phyloP scores from a whole-genome alignment of 176 grass and related monocot genomes.

The Aegilops bicornis region DNA sequence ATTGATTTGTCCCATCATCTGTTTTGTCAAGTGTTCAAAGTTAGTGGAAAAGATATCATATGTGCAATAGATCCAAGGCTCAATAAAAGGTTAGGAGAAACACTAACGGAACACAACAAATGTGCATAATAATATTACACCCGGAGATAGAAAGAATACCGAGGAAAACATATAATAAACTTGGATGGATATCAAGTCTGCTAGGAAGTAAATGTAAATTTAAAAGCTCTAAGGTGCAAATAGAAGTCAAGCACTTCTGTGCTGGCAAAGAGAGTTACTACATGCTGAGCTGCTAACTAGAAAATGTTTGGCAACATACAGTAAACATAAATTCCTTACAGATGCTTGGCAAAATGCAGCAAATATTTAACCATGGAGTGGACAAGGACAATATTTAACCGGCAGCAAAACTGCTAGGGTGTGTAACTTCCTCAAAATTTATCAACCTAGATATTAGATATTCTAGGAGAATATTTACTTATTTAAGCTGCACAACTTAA shows the following conservation, averaged over 20 bases:
- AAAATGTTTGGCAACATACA: not conserved
- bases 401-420: not conserved
- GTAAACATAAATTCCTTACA: not conserved
- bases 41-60: not conserved
- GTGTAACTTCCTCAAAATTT: not conserved
- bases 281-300: not conserved
- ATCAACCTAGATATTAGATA: not conserved
- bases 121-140: not conserved
- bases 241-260: not conserved
- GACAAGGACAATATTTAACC: not conserved
- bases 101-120: not conserved
- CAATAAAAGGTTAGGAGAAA: not conserved
- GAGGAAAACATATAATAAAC: not conserved
- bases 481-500: not conserved
- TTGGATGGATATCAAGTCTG: not conserved
- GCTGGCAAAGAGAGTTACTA: not conserved
- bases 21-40: not conserved
- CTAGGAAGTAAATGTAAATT: not conserved
- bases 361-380: not conserved
- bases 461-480: not conserved
- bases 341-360: not conserved
- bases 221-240: not conserved
- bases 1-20: conserved; percentile 78
- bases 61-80: not conserved
- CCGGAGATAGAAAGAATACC: not conserved